phyloP scores from a whole-genome alignment of 148 eudicot genomes.

The Salicornia ramosissima region DNA sequence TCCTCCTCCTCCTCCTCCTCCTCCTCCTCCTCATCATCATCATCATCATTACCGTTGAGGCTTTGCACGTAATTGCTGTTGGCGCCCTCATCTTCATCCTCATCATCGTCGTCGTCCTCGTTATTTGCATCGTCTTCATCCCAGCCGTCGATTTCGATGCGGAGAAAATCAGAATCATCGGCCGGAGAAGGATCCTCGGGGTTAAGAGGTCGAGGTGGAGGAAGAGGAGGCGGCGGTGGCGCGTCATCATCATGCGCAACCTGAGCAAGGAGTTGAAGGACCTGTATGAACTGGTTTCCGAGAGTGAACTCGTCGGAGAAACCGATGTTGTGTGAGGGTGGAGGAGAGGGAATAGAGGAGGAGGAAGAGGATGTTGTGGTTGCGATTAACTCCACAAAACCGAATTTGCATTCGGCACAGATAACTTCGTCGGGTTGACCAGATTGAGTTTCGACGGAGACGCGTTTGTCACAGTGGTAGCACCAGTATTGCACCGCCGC shows the following conservation, averaged over 20 bases:
- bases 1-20: slow-evolving; percentile 22
- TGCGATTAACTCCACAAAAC: slow-evolving; percentile 62
- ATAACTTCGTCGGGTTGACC: slow-evolving; percentile 54
- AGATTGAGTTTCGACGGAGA: slow-evolving; percentile 44
- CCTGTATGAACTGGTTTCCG: slow-evolving; percentile 55
- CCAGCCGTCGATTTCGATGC: slow-evolving; percentile 62
- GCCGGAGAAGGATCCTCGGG: slow-evolving; percentile 27
- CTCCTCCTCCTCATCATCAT: slow-evolving; percentile 16
- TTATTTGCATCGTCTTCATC: slow-evolving; percentile 25
- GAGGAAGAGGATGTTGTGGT: slow-evolving; percentile 17
- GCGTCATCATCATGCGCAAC: slow-evolving; percentile 64
- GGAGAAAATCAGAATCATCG: slow-evolving; percentile 43
- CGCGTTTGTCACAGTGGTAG: slow-evolving; percentile 72
- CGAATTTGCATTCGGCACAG: slow-evolving; percentile 69
- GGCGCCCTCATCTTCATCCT: slow-evolving; percentile 31
- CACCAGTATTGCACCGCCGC: slow-evolving; percentile 53
- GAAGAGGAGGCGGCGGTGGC: slow-evolving; percentile 49
- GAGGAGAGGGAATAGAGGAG: slow-evolving; percentile 17
- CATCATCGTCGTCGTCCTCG: slow-evolving; percentile 17
- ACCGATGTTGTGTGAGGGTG: neutral
- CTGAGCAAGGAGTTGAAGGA: slow-evolving; percentile 61
- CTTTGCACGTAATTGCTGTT: neutral
- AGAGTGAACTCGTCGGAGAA: slow-evolving; percentile 34
- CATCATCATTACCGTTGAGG: neutral
- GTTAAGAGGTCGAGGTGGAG: slow-evolving; percentile 23